Base-by-base conservation (phyloP, 2,329 filamentous ascomycete genomes). In the Aspergillus ochraceoroseus region DNA sequence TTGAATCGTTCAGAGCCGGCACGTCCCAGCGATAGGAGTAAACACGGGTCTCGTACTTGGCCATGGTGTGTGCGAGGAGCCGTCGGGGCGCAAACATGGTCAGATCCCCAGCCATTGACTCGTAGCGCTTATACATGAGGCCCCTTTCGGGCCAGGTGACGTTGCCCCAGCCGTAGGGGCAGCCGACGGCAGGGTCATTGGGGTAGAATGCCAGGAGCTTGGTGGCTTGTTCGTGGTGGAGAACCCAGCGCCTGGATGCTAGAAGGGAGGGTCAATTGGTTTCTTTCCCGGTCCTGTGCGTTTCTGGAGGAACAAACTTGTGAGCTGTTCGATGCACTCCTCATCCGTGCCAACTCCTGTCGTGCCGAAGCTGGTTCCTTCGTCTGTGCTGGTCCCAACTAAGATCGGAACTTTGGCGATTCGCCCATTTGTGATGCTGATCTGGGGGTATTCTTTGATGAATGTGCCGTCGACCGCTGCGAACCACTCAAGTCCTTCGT, bases 341-440 rank as follows among this genome's bases (percentile, higher is more conserved):
- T 63, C 70, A 15, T 70, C 72, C 1, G 71, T 76, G 56, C 80
- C 71, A 41, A 80, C 53, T 9, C 71, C 73, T 6, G 53, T 58
- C 3, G 70, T 69, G 2, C 70, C 73, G 49, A 81, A 82, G 3
- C 68, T 67, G 1, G 73, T 74, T 2, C 79, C 82, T 56, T 86
- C 82, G 49, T 85, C 82, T 1, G 73, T 75, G 57, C 83, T 84
- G 20, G 74, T 73, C 4, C 82, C 82, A 28, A 74, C 65, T 4
- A 85, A 68, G 26, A 83, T 71, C 1, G 80, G 78, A 0, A 85
- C 76, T 23, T 76, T 70, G 32, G 81, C 74, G 43, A 84, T 79
- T 13, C 72, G 72, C 22, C 79, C 80, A 5, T 70, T 54, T 1
- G 61, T 64, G 8, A 84, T 66, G 50, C 81, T 77, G 7, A 71